Evolutionary conservation across 2,329 filamentous ascomycete genomes (phyloP).

Genomic region (Neoscytalidium dimidiatum): DNA sequence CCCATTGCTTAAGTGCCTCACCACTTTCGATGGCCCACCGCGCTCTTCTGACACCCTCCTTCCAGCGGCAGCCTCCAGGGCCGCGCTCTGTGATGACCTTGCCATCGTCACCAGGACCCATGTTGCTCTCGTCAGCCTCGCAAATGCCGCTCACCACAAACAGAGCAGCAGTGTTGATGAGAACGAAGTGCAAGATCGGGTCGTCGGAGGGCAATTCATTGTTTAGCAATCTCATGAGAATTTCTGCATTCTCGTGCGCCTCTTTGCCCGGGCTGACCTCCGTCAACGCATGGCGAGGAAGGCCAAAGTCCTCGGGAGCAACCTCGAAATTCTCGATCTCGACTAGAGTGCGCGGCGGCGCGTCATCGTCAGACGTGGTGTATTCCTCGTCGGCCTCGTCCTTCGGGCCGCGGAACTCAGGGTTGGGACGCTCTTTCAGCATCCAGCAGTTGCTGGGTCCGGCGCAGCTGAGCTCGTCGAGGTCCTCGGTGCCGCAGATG

Average conservation of each 20-base stretch:
- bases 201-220: slow-evolving; percentile 74
- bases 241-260: slow-evolving; percentile 83
- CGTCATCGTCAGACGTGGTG: slow-evolving; percentile 43
- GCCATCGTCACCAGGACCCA: slow-evolving; percentile 80
- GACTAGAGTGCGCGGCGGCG: slow-evolving; percentile 46
- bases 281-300: slow-evolving; percentile 70
- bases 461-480: slow-evolving; percentile 94
- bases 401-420: slow-evolving; percentile 38
- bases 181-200: slow-evolving; percentile 87
- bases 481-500: slow-evolving; percentile 89
- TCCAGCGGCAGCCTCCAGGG: slow-evolving; percentile 87
- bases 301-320: slow-evolving; percentile 82
- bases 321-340: slow-evolving; percentile 77
- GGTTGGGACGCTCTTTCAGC: slow-evolving; percentile 57
- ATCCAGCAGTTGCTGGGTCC: slow-evolving; percentile 89
- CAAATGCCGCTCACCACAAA: slow-evolving; percentile 85
- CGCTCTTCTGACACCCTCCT: slow-evolving; percentile 86
- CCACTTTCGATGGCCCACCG: slow-evolving; percentile 87
- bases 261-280: slow-evolving; percentile 83
- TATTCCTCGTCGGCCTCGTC: slow-evolving; percentile 43
- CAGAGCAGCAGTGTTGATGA: slow-evolving; percentile 89
- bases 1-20: slow-evolving; percentile 80
- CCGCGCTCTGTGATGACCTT: slow-evolving; percentile 79
- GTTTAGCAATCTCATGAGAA: slow-evolving; percentile 74
- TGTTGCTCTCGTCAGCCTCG: slow-evolving; percentile 76